Evolutionary conservation across 768 basidiomycete genomes (phyloP).

Genomic region (Gelatoporia subvermispora): DNA sequence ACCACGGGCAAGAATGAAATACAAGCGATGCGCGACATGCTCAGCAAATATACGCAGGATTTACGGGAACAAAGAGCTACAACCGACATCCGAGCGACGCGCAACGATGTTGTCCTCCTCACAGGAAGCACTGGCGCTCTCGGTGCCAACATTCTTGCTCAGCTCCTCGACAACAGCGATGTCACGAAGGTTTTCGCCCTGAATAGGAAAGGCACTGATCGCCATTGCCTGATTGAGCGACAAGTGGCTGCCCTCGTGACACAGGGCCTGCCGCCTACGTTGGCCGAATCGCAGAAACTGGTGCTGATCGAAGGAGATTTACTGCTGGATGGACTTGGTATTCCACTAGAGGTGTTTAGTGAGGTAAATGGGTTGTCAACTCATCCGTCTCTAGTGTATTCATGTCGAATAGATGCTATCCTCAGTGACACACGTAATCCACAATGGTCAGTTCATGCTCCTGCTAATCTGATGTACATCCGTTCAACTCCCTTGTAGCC

Average conservation of each 20-base stretch:
- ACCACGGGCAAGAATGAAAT: neutral
- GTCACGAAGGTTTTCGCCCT: conserved; percentile 7
- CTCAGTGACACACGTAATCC: conserved; percentile 9
- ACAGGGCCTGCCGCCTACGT: conserved; percentile 1
- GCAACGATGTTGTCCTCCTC: conserved; percentile 7
- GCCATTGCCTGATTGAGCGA: neutral
- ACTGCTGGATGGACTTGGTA: neutral
- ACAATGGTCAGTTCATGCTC: conserved; percentile 1
- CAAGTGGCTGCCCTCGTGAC: neutral
- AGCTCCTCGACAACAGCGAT: neutral
- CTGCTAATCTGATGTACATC: neutral
- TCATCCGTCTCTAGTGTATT: too few relatives aligned
- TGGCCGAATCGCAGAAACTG: neutral
- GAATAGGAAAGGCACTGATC: neutral
- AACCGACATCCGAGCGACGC: neutral
- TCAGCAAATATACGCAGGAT: neutral
- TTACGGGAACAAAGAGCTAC: neutral
- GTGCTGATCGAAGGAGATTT: conserved; percentile 5
- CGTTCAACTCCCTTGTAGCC: neutral
- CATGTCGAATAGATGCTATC: conserved; percentile 3
- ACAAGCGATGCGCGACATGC: neutral
- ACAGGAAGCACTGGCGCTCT: conserved; percentile 14
- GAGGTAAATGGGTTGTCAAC: neutral
- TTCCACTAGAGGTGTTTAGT: neutral
- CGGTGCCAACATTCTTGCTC: conserved; percentile 8